Evolutionary conservation across 2,329 filamentous ascomycete species (phyloP), one percentile per base, ranked within the genome.

Genomic region (Neofusicoccum laricinum): DNA sequence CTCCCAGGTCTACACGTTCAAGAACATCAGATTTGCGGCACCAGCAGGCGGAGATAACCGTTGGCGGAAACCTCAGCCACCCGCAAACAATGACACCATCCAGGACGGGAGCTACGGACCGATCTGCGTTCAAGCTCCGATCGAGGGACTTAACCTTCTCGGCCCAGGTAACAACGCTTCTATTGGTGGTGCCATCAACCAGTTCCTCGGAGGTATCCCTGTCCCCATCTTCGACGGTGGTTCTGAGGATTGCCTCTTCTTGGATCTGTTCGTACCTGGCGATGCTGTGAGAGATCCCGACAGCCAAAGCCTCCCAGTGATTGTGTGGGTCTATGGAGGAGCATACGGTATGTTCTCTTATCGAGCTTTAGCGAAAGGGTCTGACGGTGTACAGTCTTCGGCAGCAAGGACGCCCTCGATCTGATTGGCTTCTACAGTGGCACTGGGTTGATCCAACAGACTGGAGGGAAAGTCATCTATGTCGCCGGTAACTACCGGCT

Each of bases 401-500:
- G 61, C 2, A 64, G 61, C 50, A 64, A 64, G 15, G 61, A 64
- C 15, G 61, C 61, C 15, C 50, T 64, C 17, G 50, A 55, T 30
- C 7, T 55, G n/a, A 64, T 64, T 36, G 61, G 61, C 17, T 64
- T 64, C 10, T 64, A 64, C 41, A 48, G 38, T 4, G 61, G 61
- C 4, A 53, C 49, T 2, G 61, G 61, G 5, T 40, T 64, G 15
- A 40, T 64, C 17, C 48, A 64, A 19, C 61, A 64, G 43, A 57
- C 40, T 10, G 61, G 61, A 8, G 61, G 61, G 2, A 57, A 64
- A 15, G 72, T 83, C 12, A 77, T 85, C 21, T 81, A 77, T 66
- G 82, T 85, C 4, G 71, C 79, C 3, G 53, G 82, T 19, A 83
- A 84, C 68, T 84, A 82, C 66, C 73, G 80, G 15, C 34, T 57